Conservation (phyloP, 164 flowering plant species). For the Annona squamosa region DNA sequence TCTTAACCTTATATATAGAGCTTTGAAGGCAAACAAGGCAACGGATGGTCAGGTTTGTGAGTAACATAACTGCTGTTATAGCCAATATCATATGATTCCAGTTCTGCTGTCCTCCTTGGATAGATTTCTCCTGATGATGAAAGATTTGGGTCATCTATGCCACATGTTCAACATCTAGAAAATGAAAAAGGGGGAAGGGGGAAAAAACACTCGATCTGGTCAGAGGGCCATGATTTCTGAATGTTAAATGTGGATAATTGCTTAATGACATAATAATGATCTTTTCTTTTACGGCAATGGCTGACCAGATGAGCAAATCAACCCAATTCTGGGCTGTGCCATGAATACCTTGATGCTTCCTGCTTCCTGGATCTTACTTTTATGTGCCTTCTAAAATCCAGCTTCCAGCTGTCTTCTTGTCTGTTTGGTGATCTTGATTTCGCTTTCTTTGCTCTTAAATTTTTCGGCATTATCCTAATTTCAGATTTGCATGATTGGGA, state of each 20-base stretch:
- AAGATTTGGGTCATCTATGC: neutral
- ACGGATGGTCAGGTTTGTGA: constrained; percentile 69
- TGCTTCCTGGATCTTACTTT: neutral
- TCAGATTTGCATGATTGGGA: constrained; percentile 81
- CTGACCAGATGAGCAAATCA: neutral
- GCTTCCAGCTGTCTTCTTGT: neutral
- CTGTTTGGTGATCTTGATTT: neutral
- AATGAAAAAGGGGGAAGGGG: neutral
- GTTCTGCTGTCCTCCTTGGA: neutral
- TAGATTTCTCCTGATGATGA: neutral
- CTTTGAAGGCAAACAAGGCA: constrained; percentile 47
- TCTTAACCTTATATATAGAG: constrained; percentile 54
- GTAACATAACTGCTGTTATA: neutral
- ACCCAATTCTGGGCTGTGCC: neutral
- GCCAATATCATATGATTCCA: neutral
- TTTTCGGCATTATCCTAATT: neutral
- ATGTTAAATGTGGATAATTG: neutral
- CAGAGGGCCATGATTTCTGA: neutral
- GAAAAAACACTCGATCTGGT: neutral
- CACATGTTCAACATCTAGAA: neutral
- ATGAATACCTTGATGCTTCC: neutral
- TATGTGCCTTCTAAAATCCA: neutral
- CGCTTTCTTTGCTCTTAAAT: neutral
- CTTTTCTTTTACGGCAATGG: neutral
- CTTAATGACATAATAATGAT: neutral